Conservation (phyloP, 1,284 basidiomycete genomes). For the Exobasidium cylindrosporum region DNA sequence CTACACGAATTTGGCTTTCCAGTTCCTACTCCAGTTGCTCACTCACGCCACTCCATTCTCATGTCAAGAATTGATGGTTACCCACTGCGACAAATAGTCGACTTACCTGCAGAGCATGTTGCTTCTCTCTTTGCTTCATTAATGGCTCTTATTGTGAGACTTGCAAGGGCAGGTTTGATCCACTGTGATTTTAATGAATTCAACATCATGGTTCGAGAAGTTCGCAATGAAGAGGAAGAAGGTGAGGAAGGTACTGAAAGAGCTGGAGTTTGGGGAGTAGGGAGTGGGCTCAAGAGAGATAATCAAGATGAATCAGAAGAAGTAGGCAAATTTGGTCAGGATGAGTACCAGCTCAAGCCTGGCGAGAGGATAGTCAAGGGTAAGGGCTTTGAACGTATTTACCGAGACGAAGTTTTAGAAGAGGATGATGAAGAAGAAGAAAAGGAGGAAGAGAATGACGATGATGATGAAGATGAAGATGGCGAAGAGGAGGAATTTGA, state of each 20-base stretch:
- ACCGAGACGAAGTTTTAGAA: constrained; percentile 4
- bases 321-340: too few species aligned
- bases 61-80: constrained; percentile 96
- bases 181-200: constrained; percentile 99
- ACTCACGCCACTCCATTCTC: constrained; percentile 87
- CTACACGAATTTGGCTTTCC: constrained; percentile 91
- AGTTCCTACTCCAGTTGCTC: constrained; percentile 88
- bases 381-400: constrained; percentile 43
- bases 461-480: constrained; percentile 22
- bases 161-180: constrained; percentile 87
- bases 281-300: neutral
- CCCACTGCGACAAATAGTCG: constrained; percentile 88
- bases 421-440: neutral
- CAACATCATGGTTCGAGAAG: constrained; percentile 82
- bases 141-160: constrained; percentile 93
- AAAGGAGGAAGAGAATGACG: constrained; percentile 10
- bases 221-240: constrained; percentile 14
- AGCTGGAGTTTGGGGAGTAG: constrained; percentile 1
- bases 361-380: constrained; percentile 36
- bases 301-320: constrained; percentile 11
- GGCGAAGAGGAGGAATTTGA: constrained; percentile 18
- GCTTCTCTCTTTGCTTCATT: constrained; percentile 84
- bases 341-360: constrained; percentile 12
- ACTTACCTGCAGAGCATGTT: constrained; percentile 68
- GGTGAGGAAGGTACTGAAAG: constrained; percentile 12